These are phyloP conservation scores for Singerocomus inundabilis DNA, from an alignment of 1,284 basidiomycete species.

Conservation along the genomic window DNA sequence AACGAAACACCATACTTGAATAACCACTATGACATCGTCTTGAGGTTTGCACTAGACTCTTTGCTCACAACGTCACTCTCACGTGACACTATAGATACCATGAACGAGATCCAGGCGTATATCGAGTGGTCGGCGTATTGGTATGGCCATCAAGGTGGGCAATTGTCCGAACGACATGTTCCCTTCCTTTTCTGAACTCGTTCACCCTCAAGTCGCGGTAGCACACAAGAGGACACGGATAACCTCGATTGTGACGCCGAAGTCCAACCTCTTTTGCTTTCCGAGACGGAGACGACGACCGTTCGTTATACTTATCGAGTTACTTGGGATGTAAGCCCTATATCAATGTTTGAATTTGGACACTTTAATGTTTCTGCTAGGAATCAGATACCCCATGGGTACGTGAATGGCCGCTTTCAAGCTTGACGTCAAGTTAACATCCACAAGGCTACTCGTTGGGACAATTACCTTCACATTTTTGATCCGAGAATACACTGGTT, in stretches of 20 bases:
- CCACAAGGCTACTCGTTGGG: conserved; percentile 87
- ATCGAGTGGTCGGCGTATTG: conserved; percentile 87
- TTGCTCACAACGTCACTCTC: conserved; percentile 2
- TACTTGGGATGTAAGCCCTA: conserved; percentile 73
- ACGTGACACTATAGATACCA: conserved; percentile 66
- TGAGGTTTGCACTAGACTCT: conserved; percentile 50
- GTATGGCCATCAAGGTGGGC: conserved; percentile 83
- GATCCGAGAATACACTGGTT: conserved; percentile 88
- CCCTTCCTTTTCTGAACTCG: conserved; percentile 2
- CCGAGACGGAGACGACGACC: conserved; percentile 60
- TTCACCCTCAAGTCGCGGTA: conserved; percentile 51
- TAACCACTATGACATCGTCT: conserved; percentile 87
- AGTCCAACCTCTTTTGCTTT: conserved; percentile 54
- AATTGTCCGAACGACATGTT: background rate
- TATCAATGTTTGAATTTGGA: background rate
- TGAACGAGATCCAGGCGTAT: conserved; percentile 60
- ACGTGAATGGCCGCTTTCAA: conserved; percentile 7
- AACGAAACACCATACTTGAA: conserved; percentile 70
- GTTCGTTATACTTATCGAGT: conserved; percentile 90
- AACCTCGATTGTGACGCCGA: conserved; percentile 40
- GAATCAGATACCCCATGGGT: conserved; percentile 87
- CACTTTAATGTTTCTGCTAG: conserved; percentile 37
- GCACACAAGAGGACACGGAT: conserved; percentile 45
- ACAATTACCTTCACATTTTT: conserved; percentile 86
- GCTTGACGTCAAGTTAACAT: conserved; percentile 7